Percentiles rank a stretch among this genome's conserved stretches.
Evolutionary conservation across 306 rosid genomes (phyloP).

Genomic region (Quercus berberidifolia): DNA sequence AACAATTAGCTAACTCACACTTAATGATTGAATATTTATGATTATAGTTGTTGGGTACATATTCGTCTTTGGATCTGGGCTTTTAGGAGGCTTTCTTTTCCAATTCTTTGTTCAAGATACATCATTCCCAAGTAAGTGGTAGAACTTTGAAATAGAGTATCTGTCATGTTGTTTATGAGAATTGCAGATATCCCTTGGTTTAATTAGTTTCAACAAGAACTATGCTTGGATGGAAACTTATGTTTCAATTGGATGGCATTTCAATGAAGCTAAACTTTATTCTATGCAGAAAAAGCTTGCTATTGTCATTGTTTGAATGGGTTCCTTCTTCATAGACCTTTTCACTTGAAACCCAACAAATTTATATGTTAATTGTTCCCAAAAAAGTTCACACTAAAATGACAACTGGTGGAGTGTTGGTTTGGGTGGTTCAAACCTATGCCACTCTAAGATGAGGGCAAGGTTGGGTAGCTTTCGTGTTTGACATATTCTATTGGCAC

Average conservation of each 20-base stretch:
- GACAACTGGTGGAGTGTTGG: not conserved
- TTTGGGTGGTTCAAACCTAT: not conserved
- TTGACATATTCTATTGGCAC: too few species aligned
- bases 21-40: conserved; percentile 2
- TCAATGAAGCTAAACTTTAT: not conserved
- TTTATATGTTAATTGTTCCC: not conserved
- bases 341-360: not conserved
- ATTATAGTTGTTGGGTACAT: conserved; percentile 72
- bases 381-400: not conserved
- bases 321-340: not conserved
- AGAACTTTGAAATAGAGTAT: conserved; percentile 2
- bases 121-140: conserved; percentile 76
- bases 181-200: not conserved
- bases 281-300: not conserved
- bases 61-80: conserved; percentile 78
- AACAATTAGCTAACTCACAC: conserved; percentile 19
- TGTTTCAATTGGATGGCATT: not conserved
- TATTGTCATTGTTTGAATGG: not conserved
- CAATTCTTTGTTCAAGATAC: conserved; percentile 63
- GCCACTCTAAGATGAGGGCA: not conserved
- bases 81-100: conserved; percentile 78
- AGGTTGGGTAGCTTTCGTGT: not conserved
- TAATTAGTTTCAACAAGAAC: not conserved
- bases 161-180: not conserved
- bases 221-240: not conserved